Percentiles rank a stretch among this genome's conserved stretches.
Evolutionary conservation across 495 filamentous ascomycete genomes (phyloP).

Genomic region (Aspergillus biplanus): DNA sequence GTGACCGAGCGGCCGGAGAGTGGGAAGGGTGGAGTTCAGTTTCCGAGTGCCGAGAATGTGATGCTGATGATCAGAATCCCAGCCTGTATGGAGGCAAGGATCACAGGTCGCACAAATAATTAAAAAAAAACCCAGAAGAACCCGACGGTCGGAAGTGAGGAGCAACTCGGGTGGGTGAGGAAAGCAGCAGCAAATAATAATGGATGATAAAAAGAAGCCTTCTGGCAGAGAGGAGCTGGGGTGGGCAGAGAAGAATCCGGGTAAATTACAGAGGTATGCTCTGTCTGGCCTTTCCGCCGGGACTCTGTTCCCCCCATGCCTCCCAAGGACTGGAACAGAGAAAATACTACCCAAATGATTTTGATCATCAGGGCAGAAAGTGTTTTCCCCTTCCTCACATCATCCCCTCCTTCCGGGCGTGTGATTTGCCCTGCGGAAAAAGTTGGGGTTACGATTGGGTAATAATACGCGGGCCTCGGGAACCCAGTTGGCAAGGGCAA

Average conservation of each 20-base stretch:
- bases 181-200: constrained; percentile 3
- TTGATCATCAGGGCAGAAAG: background rate
- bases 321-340: background rate
- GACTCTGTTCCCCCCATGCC: constrained; percentile 2
- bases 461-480: constrained; percentile 11
- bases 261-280: constrained; percentile 14
- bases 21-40: constrained; percentile 22
- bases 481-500: constrained; percentile 2
- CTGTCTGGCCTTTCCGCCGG: constrained; percentile 1
- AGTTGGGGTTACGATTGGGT: background rate
- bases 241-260: background rate
- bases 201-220: constrained; percentile 23
- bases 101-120: background rate
- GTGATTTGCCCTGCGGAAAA: background rate
- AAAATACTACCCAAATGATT: constrained; percentile 1
- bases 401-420: background rate
- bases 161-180: too few species aligned
- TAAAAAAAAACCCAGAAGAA: constrained; percentile 1
- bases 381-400: background rate
- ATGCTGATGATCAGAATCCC: constrained; percentile 3
- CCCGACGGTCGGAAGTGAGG: too few species aligned
- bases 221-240: constrained; percentile 8
- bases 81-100: too few species aligned
- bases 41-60: constrained; percentile 35
- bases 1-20: constrained; percentile 29